Conservation (phyloP, 371 early-diverging fungal genomes). For the Chytridiales sp. region DNA sequence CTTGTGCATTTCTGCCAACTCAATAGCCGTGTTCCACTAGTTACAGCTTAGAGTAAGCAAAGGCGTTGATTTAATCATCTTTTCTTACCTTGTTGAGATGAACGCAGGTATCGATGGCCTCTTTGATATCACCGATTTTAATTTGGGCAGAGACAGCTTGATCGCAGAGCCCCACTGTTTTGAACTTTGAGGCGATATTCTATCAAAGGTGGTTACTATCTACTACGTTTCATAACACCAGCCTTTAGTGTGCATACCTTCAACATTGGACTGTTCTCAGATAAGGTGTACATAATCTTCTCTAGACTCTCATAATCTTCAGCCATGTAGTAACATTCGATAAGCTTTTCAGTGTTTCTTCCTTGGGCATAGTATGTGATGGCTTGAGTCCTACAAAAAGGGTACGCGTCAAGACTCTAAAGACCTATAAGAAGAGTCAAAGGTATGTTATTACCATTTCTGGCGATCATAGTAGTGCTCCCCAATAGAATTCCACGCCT, state of each 20-base stretch:
- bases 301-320: conserved; percentile 52
- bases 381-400: conserved; percentile 41
- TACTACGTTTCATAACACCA: not conserved
- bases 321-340: conserved; percentile 49
- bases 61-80: not conserved
- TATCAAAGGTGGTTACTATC: conserved; percentile 12
- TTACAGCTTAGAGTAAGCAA: not conserved
- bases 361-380: conserved; percentile 53
- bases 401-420: conserved; percentile 11
- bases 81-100: conserved; percentile 46
- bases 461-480: conserved; percentile 52
- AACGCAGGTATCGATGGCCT: conserved; percentile 54
- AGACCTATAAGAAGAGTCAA: not conserved
- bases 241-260: conserved; percentile 24
- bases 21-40: conserved; percentile 54
- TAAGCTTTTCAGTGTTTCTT: conserved; percentile 40
- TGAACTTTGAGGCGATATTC: conserved; percentile 51
- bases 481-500: conserved; percentile 54
- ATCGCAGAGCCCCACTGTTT: conserved; percentile 48
- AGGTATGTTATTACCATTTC: conserved; percentile 30
- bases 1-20: conserved; percentile 44
- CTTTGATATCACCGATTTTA: conserved; percentile 43
- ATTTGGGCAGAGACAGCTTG: conserved; percentile 46
- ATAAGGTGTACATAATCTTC: conserved; percentile 36
- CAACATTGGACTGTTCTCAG: conserved; percentile 42